A percentile compares a stretch with the other conserved stretches of the same genome.
These are phyloP conservation scores for Trichoderma sp. DNA, from an alignment of 2,329 filamentous ascomycete genomes.

Conservation along the genomic window DNA sequence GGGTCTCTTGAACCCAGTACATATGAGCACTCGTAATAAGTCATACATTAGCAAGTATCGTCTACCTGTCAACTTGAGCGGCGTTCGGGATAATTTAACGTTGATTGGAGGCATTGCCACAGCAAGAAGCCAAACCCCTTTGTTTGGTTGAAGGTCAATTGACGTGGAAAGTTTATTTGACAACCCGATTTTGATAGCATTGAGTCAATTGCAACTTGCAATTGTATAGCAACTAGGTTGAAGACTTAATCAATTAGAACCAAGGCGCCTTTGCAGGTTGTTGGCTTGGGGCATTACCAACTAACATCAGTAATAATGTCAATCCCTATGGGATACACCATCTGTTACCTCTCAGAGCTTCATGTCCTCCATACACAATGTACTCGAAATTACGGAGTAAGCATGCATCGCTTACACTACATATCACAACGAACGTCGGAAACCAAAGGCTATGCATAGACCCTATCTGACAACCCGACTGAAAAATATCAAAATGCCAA, in stretches of 20 bases:
- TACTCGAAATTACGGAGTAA: not conserved
- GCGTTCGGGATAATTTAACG: not conserved
- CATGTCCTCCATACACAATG: not conserved
- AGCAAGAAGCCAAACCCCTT: not conserved
- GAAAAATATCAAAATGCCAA: not conserved
- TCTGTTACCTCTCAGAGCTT: not conserved
- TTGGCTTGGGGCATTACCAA: not conserved
- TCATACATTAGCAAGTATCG: not conserved
- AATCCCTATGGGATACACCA: no score
- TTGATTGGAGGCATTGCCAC: not conserved
- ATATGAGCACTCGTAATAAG: accelerated
- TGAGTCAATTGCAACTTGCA: not conserved
- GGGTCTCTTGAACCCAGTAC: not conserved
- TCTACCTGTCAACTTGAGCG: not conserved
- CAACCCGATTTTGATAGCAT: not conserved
- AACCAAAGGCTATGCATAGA: not conserved
- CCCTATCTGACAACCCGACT: not conserved
- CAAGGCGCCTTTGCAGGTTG: not conserved
- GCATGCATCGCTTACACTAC: not conserved
- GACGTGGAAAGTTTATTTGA: not conserved
- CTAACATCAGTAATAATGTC: not conserved
- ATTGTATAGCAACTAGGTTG: not conserved
- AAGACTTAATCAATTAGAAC: not conserved
- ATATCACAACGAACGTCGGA: not conserved
- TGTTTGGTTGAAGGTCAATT: not conserved